Base-by-base conservation (phyloP, 768 basidiomycete genomes). In the Lactarius psammicola region DNA sequence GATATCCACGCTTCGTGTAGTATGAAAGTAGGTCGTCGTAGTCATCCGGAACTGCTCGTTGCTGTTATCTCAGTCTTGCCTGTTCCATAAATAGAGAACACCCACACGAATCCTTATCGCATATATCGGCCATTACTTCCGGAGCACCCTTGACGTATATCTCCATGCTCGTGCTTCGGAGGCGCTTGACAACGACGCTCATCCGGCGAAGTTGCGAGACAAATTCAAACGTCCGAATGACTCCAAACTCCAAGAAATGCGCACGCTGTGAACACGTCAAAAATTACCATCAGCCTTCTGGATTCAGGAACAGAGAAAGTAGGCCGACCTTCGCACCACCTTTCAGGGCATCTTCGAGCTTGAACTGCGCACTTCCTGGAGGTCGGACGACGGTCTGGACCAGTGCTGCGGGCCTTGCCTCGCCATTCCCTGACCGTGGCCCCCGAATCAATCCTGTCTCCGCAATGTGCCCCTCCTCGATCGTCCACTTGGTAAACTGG, bases 91-190 rank as follows among this genome's bases (percentile, higher is more conserved):
- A 61, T 65, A n/a, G 54, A 67, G 38, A 36, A 42, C 4, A 80
- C 94, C 71, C 71, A 98, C 96, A 88, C n/a, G 95, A 92, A 59
- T 89, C 85, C 67, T 82, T 87, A 62, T 95, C 90, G 74, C 97
- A 99, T 63, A 99, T 98, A 49, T 95, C 95, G 8, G 78, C 75
- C 95, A 99, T 98, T 63, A 98, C 94, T 76, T 99, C 97, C 0
- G 97, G 97, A 2, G 97, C 97, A n/a, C 97, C 97, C 74, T 99
- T 99, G 71, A 95, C 95, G 74, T 98, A 98, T 13, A 98, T 82
- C 74, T 99, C 97, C 94, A 99, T 98, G 75, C 91, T 94, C 60
- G 78, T 85, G 69, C 95, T 95, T 75, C 90, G 97, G 60, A 99
- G 83, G 59, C 94, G 83, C 76, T 98, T 99, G 71, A 98, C 96